Conservation (phyloP, 2,329 filamentous ascomycete species). For the Ophiostoma pallidulum region DNA sequence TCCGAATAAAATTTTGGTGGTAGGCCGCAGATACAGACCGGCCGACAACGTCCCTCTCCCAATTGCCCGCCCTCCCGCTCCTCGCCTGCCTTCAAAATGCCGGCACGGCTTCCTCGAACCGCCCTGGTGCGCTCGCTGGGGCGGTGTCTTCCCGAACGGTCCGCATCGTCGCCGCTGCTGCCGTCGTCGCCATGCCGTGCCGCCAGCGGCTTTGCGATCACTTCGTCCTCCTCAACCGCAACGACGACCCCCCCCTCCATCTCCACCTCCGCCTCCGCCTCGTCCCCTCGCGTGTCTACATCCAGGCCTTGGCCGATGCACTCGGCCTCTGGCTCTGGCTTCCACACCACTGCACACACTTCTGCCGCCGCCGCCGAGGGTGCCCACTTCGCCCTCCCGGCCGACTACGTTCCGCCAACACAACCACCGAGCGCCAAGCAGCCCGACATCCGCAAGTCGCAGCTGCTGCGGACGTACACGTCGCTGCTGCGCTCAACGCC, state of each 20-base stretch:
- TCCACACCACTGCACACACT: constrained; percentile 9
- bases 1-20: constrained; percentile 6
- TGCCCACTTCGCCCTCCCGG: constrained; percentile 28
- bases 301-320: neutral
- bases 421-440: constrained; percentile 85
- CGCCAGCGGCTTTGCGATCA: neutral
- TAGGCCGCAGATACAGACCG: neutral
- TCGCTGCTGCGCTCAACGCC: constrained; percentile 79
- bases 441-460: constrained; percentile 79
- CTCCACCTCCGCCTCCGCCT: neutral
- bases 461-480: constrained; percentile 77
- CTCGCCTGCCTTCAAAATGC: constrained; percentile 5
- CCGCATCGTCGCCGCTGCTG: too few relatives aligned
- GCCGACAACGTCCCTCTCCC: neutral
- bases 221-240: neutral
- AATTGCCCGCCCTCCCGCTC: neutral
- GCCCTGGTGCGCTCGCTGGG: constrained; percentile 7
- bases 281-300: neutral
- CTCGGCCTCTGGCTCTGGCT: neutral
- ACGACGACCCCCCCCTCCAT: neutral
- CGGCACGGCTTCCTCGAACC: constrained; percentile 3
- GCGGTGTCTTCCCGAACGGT: constrained; percentile 11
- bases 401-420: constrained; percentile 50
- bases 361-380: neutral
- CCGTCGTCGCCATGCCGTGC: neutral